These are phyloP conservation scores for Colletotrichum sp. DNA, from an alignment of 2,329 filamentous ascomycete genomes.

Conservation along the genomic window DNA sequence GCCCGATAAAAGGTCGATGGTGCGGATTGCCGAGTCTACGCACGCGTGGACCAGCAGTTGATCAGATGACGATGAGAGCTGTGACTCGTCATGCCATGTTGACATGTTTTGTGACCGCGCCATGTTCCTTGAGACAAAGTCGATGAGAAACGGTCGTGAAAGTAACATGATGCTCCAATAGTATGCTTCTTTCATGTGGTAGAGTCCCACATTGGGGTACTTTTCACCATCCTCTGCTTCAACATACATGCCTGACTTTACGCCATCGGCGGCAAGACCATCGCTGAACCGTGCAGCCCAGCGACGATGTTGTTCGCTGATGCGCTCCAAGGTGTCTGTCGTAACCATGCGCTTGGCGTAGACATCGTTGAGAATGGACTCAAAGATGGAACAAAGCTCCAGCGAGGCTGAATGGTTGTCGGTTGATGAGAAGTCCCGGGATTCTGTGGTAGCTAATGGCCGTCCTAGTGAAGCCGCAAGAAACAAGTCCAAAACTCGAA, in stretches of 20 bases:
- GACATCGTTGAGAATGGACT: conserved; percentile 37
- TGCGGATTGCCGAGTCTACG: conserved; percentile 37
- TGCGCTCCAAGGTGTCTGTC: conserved; percentile 28
- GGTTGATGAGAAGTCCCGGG: conserved; percentile 23
- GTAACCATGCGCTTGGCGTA: conserved; percentile 35
- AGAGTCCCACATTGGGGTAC: conserved; percentile 31
- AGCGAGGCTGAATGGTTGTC: conserved; percentile 30
- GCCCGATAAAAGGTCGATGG: conserved; percentile 41
- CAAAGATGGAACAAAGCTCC: conserved; percentile 41
- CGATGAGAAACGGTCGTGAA: conserved; percentile 39
- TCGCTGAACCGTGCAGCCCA: conserved; percentile 26
- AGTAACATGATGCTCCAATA: conserved; percentile 44
- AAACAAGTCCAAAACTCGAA: conserved; percentile 37
- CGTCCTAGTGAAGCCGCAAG: conserved; percentile 37
- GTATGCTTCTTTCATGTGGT: conserved; percentile 39
- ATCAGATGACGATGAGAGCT: conserved; percentile 16
- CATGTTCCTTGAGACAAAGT: conserved; percentile 25
- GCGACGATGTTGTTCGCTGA: conserved; percentile 30
- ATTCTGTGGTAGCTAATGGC: conserved; percentile 35
- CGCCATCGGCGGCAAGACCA: conserved; percentile 22
- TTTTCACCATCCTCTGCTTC: conserved; percentile 19
- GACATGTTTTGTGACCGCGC: neutral
- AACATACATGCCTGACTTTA: conserved; percentile 18
- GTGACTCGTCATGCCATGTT: neutral
- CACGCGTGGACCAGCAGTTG: conserved; percentile 35